Percentiles rank a stretch among this genome's conserved stretches.
These are phyloP conservation scores for Loxodes magnus DNA, from an alignment of 73 alveolate genomes.

Conservation along the genomic window DNA sequence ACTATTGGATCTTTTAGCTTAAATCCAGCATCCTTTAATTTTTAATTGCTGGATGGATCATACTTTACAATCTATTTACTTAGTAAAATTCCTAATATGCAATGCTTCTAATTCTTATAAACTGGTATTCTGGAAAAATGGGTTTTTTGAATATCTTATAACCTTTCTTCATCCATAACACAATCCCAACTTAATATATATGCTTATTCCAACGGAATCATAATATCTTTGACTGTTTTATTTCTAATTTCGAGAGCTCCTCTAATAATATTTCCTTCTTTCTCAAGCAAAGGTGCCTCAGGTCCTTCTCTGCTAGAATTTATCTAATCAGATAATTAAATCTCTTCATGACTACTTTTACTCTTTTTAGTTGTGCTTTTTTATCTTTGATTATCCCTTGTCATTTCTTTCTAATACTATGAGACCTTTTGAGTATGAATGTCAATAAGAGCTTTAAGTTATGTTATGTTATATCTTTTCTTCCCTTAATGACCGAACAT, in stretches of 20 bases:
- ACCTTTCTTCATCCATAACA: conserved; percentile 15
- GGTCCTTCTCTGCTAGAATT: neutral
- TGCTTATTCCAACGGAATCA: conserved; percentile 35
- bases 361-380: too few species aligned
- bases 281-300: neutral
- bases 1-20: too few species aligned
- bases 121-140: conserved; percentile 41
- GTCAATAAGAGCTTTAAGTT: conserved; percentile 17
- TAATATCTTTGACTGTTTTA: conserved; percentile 27
- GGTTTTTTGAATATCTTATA: conserved; percentile 23
- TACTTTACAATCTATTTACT: too few species aligned
- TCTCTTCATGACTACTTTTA: too few species aligned
- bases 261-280: conserved; percentile 30
- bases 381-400: too few species aligned
- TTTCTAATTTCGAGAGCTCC: conserved; percentile 31
- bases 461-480: conserved; percentile 15
- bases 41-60: too few species aligned
- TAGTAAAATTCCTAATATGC: too few species aligned
- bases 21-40: too few species aligned
- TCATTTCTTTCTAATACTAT: too few species aligned
- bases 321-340: neutral
- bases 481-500: conserved; percentile 31
- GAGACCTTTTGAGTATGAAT: too few species aligned
- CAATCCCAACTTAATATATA: conserved; percentile 30
- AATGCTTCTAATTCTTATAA: conserved; percentile 5